phyloP scores from a whole-genome alignment of 2,329 filamentous ascomycete species.

The Colletotrichum godetiae region DNA sequence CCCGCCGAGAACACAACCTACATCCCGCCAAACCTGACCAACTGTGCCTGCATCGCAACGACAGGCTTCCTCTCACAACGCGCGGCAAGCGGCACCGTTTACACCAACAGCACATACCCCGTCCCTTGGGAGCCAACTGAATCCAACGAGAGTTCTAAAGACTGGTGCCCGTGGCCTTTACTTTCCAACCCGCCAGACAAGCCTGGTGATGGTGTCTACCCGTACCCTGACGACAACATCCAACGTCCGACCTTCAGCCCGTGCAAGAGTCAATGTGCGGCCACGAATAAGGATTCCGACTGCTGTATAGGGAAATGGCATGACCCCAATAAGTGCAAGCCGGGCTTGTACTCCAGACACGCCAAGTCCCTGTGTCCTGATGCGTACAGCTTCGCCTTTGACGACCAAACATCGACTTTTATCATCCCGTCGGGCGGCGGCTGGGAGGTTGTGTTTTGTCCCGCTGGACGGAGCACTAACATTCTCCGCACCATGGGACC shows the following conservation, averaged over 20 bases:
- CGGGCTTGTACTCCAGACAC: conserved; percentile 74
- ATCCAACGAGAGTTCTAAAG: conserved; percentile 65
- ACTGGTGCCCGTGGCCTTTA: conserved; percentile 86
- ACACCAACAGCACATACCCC: conserved; percentile 74
- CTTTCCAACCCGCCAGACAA: conserved; percentile 75
- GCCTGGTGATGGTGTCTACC: conserved; percentile 81
- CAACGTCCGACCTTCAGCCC: conserved; percentile 79
- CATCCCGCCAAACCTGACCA: conserved; percentile 81
- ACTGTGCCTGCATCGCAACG: conserved; percentile 81
- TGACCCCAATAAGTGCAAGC: conserved; percentile 71
- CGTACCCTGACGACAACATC: conserved; percentile 82
- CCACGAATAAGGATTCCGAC: conserved; percentile 73
- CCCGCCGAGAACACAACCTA: conserved; percentile 71
- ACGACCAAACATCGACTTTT: conserved; percentile 69
- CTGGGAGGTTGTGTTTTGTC: conserved; percentile 84
- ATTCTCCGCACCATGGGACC: conserved; percentile 64
- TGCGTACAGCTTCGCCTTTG: conserved; percentile 82
- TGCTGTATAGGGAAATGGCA: conserved; percentile 81
- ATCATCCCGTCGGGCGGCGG: conserved; percentile 76
- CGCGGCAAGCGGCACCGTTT: conserved; percentile 65
- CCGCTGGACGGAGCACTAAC: conserved; percentile 68
- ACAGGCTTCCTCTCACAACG: conserved; percentile 68
- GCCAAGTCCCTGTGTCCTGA: conserved; percentile 85
- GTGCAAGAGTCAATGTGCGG: conserved; percentile 81
- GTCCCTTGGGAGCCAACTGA: conserved; percentile 73